These are phyloP conservation scores for Boletus rex-veris DNA, from an alignment of 768 basidiomycete species.

Conservation along the genomic window DNA sequence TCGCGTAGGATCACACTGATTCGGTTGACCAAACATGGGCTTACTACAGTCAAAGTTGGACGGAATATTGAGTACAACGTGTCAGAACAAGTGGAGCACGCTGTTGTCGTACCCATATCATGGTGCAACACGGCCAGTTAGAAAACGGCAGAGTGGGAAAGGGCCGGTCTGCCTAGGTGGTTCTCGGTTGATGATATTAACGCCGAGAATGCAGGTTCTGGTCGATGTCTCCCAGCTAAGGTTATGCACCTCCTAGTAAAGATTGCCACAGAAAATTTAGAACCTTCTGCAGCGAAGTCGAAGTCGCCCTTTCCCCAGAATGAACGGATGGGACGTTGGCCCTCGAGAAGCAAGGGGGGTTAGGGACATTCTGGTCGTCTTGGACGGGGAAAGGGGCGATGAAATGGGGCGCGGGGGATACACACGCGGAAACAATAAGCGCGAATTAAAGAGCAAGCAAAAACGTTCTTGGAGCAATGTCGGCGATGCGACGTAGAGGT, in stretches of 20 bases:
- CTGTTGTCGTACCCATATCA: slow-evolving; percentile 4
- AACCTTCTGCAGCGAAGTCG: slow-evolving; percentile 4
- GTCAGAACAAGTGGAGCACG: neutral
- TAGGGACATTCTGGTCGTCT: too few species aligned
- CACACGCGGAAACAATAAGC: slow-evolving; percentile 7
- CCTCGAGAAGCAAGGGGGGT: too few species aligned
- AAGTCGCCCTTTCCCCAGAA: slow-evolving; percentile 2
- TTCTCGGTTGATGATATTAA: slow-evolving; percentile 12
- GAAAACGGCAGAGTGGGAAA: neutral
- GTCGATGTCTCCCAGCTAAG: slow-evolving; percentile 2
- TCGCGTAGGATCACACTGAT: neutral
- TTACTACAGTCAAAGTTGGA: neutral
- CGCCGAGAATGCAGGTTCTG: slow-evolving; percentile 1
- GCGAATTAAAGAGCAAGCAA: too few species aligned
- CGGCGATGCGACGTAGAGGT: slow-evolving; percentile 3
- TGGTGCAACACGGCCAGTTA: slow-evolving; percentile 2
- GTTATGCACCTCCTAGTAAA: neutral
- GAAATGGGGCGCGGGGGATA: slow-evolving; percentile 14
- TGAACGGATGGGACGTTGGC: neutral
- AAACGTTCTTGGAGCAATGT: neutral
- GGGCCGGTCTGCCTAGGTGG: slow-evolving; percentile 2
- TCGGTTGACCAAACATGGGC: neutral
- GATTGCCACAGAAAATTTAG: slow-evolving; percentile 7
- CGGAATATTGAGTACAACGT: neutral
- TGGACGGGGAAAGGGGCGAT: slow-evolving; percentile 11